Evolutionary conservation across 768 basidiomycete species (phyloP), one percentile per base, ranked within the genome.

Genomic region (Ramaria rubella): DNA sequence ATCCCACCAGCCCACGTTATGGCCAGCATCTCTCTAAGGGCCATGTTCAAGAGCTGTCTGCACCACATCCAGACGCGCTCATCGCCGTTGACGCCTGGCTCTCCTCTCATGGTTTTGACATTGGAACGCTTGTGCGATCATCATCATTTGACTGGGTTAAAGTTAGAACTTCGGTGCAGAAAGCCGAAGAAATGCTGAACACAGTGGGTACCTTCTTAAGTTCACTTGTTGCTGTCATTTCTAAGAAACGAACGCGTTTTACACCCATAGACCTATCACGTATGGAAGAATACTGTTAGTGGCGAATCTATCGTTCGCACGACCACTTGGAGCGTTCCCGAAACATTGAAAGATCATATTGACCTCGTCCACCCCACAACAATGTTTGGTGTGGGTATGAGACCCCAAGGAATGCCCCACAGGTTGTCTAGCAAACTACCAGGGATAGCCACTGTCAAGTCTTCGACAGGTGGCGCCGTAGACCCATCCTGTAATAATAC

Each of bases 281-380:
- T 83, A 36, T 90, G 81, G 77, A 72, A 76, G 52, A 80, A 87
- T 64, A 64, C 68, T 8, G 68, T 70, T 19, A 77, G 71, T 50
- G 83, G 80, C 3, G 80, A 82, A 29, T 66, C 73, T 14, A 65
- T 86, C 34, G 70, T 87, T 58, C 79, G 87, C 54, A 85, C 87
- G 17, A 82, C 81, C 3, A 73, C 72, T 57, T 89, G 87, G 70
- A 83, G 81, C 61, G 76, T 90, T 17, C 87, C 87, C 0, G 73
- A 73, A 44, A 58, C 76, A 55, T 68, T 88, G 45, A 75, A 82
- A 61, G 69, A 72, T 2, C 84, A 87, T 63, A 66, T 88, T 55
- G 84, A 87, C 34, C 67, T 87, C 29, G 72, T 89, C 29, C 85
- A 87, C 59, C 87, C 87, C 0, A 88, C 87, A 2, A 88, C 85